Base-by-base conservation (phyloP, 2,329 filamentous ascomycete genomes). In the Fusarium buxicola region DNA sequence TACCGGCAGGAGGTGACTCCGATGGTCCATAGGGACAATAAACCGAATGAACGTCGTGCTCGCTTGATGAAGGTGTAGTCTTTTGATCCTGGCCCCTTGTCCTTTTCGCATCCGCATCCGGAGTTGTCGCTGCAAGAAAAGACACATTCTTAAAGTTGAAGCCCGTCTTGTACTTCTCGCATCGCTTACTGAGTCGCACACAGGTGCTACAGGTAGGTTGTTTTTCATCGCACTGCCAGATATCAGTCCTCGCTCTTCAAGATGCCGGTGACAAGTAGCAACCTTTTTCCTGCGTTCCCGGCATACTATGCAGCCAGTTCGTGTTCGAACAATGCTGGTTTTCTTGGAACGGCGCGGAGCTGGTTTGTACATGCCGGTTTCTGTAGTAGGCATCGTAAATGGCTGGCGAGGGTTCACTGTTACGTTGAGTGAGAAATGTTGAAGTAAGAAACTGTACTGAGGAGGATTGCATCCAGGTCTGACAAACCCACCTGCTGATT, bases 341-440 rank as follows among this genome's bases (percentile, higher is more conserved):
- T 70, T 70, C 16, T 68, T 68, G 3, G 15, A 51, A 5, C 68
- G 62, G 10, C 47, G 47, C 4, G 62, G 63, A 7, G 60, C 65
- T 11, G 68, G 66, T 12, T 66, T 66, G 27, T 70, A 70, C 66
- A 70, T 68, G 25, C 6, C 11, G 27, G 31, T 21, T 21, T 45
- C 15, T 45, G 3, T 2, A 13, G 5, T 4, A 21, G 21, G 21
- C 6, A 6, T 6, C 6, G 21, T 21, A 21, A 21, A 21, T 21
- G 21, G 21, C 21, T 6, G 21, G 21, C 6, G 21, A 21, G 21
- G 21, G 21, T 21, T 21, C 21, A 21, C 21, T 21, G 21, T 21
- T 21, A 4, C 21, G 4, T 21, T 21, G 21, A 21, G 21, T 21
- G 21, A 21, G 21, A 25, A 38, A 38, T n/a, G n/a, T n/a, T n/a